Evolutionary conservation across 768 basidiomycete species (phyloP), one percentile per base, ranked within the genome.

Genomic region (Lactarius akahatsu): DNA sequence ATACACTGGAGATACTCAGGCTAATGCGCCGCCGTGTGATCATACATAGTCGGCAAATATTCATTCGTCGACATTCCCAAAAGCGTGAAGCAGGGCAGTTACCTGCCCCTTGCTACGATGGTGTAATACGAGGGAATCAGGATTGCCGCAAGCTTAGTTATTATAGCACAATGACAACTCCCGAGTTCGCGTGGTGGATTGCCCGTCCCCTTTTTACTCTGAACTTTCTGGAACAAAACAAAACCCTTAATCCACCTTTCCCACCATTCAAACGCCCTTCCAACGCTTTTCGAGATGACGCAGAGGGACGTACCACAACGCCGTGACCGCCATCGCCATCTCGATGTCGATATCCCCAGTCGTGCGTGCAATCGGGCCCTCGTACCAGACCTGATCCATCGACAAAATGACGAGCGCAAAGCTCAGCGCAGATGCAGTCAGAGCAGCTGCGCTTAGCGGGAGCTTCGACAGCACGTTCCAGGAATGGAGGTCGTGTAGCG

Each of bases 261-360:
- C 34, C 57, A 38, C 20, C 7, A 10, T 34, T 59, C 40, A 69
- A n/a, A 63, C 11, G 8, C 61, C 68, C 18, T 38, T 62, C 41
- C 54, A 66, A 20, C 62, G 63, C 59, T 57, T 63, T 62, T 80
- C 79, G 2, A 78, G 20, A 50, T 43, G 67, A 26, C 90, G 78
- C 41, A 90, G 78, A 1, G 83, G 83, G 5, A 85, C n/a, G 73
- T 89, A 91, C 43, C 83, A 69, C 45, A 83, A 20, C 15, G 74
- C 77, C 0, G 83, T 80, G 8, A 80, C 75, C 4, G 76, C 73
- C 61, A 87, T 84, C 0, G 87, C 87, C 18, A 85, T 75, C 65
- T 89, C 80, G 43, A 92, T 82, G 3, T 88, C 91, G 61, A 92
- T 85, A 74, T 92, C 91, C 3, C 91, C 91, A 13, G 86, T 80